Evolutionary conservation across 106 monocot species (phyloP).

Genomic region (Phalaenopsis equestris): DNA sequence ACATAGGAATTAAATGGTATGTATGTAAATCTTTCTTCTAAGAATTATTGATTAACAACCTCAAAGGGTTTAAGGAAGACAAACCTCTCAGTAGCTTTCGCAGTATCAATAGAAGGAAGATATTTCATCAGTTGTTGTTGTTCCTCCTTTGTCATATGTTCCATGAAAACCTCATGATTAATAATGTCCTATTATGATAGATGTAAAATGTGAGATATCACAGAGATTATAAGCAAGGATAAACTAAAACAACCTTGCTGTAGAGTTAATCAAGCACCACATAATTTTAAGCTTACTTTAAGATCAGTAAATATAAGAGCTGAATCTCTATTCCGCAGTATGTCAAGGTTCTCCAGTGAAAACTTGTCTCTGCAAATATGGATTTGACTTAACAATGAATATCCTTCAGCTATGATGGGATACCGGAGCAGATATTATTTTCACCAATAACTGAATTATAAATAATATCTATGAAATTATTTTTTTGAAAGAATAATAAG

Average conservation of each 20-base stretch:
- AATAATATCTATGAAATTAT: neutral
- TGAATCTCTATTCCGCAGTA: slow-evolving; percentile 47
- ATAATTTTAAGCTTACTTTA: slow-evolving; percentile 31
- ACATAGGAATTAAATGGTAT: neutral
- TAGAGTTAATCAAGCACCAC: neutral
- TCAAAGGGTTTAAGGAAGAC: neutral
- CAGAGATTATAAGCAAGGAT: neutral
- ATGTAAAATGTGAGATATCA: neutral
- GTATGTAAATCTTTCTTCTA: neutral
- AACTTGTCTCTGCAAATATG: slow-evolving; percentile 40
- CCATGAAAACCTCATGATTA: slow-evolving; percentile 50
- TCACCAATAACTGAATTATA: slow-evolving; percentile 4
- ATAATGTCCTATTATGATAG: slow-evolving; percentile 39
- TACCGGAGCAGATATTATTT: neutral
- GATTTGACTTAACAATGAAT: neutral
- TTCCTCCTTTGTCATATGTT: slow-evolving; percentile 52
- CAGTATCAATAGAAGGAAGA: slow-evolving; percentile 61
- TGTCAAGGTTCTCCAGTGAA: slow-evolving; percentile 27
- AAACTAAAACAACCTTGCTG: neutral
- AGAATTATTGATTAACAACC: neutral
- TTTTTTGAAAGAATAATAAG: neutral
- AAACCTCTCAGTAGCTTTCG: slow-evolving; percentile 52
- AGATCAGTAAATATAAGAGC: slow-evolving; percentile 39
- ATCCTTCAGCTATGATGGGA: neutral
- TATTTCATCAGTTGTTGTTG: slow-evolving; percentile 50